Base-by-base conservation (phyloP, 1,139 yeast species). In the Nadsonia starkeyi-henricii region DNA sequence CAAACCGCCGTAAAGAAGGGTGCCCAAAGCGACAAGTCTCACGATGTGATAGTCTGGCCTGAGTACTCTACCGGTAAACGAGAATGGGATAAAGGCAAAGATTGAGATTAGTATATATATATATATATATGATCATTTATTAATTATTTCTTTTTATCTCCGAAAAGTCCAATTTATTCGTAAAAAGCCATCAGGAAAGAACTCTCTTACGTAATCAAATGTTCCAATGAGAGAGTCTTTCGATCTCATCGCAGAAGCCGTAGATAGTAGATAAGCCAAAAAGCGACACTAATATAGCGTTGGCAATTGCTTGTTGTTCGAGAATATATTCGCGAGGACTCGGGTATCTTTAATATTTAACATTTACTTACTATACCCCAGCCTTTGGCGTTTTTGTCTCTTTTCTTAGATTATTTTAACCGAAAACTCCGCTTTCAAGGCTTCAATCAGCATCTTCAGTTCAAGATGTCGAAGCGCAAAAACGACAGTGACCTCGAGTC, bases 51-150 rank as follows among this genome's bases (percentile, higher is more conserved):
- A 12, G n/a, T 20, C 26, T 47, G 49, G 49, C 49, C 49, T 7
- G 18, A 13, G 15, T 47, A 47, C 42, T 12, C 44, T 19, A 47
- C 26, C 12, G 49, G 49, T 2, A 20, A 36, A 23, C 46, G 49
- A 21, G 46, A 43, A 28, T 47, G 49, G 49, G 49, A 47, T 37
- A 17, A 19, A 17, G 49, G 44, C 15, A 47, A 47, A 18, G 39
- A 37, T 20, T 21, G n/a, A 3, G 20, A 8, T 20, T 13, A 13
- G 37, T 20, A 2, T 15, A 21, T 41, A 23, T 21, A 41, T 18
- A 20, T 12, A 17, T 41, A 20, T 23, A 20, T 20, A 41, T 43
- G n/a, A 5, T 20, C 17, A 21, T 17, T n/a, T 15, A 12, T 28
- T 28, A 5, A 28, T 43, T 26, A 43, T 43, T 20, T 43, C 28